Conservation (phyloP, 2,329 filamentous ascomycete species). For the Epichloe amarillans region DNA sequence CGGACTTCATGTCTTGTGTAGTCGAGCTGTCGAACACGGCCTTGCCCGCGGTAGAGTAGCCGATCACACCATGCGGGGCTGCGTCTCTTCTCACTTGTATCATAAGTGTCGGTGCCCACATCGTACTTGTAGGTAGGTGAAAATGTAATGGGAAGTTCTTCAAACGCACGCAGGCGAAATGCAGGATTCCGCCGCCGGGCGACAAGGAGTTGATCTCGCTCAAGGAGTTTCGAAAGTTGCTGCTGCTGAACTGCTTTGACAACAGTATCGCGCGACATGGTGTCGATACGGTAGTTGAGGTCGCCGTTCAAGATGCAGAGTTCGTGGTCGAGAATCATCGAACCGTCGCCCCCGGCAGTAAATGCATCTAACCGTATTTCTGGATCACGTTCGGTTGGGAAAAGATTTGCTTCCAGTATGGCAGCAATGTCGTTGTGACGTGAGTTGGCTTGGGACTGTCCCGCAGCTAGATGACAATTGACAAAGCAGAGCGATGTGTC, state of each 20-base stretch:
- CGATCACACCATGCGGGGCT: constrained; percentile 96
- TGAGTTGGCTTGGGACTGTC: constrained; percentile 77
- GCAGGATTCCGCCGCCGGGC: constrained; percentile 79
- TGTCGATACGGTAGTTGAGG: constrained; percentile 95
- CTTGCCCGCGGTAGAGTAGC: constrained; percentile 70
- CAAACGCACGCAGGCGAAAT: constrained; percentile 78
- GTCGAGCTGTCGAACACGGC: constrained; percentile 73
- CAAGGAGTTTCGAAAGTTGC: constrained; percentile 75
- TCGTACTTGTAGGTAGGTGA: constrained; percentile 98
- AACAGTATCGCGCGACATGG: constrained; percentile 87
- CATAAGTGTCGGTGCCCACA: constrained; percentile 85
- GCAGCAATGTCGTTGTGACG: constrained; percentile 86
- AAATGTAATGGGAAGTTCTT: constrained; percentile 83
- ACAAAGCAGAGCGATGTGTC: constrained; percentile 92
- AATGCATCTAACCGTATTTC: constrained; percentile 62
- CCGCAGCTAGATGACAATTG: constrained; percentile 93
- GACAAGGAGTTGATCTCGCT: constrained; percentile 84
- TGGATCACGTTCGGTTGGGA: constrained; percentile 60
- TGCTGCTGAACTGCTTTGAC: constrained; percentile 70
- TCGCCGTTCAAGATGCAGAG: constrained; percentile 95
- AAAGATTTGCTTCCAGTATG: constrained; percentile 66
- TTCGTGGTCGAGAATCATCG: constrained; percentile 91
- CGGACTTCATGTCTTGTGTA: constrained; percentile 82
- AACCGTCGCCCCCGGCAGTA: constrained; percentile 84
- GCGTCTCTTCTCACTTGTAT: constrained; percentile 86